Conservation (phyloP, 129 eudicot species). For the Helianthus tuberosus region DNA sequence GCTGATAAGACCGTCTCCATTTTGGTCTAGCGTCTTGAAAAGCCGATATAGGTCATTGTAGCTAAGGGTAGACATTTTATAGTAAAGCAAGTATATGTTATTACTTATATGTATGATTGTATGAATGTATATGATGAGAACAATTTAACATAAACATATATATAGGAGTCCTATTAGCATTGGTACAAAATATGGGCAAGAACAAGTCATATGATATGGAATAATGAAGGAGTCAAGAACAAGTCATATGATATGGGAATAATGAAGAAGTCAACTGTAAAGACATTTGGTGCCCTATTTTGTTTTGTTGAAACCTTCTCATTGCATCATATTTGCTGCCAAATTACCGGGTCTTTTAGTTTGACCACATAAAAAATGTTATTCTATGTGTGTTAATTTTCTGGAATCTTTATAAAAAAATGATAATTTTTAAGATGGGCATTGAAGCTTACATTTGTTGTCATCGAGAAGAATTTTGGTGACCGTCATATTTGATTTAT, state of each 20-base stretch:
- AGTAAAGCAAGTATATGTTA: background rate
- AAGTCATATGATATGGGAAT: constrained; percentile 10
- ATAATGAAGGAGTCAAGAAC: constrained; percentile 14
- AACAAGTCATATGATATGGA: constrained; percentile 22
- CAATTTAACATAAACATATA: background rate
- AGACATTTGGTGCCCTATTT: constrained; percentile 30
- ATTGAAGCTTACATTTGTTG: background rate
- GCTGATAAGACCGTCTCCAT: constrained; percentile 52
- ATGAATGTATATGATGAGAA: background rate
- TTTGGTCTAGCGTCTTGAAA: constrained; percentile 61
- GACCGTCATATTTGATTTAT: no score
- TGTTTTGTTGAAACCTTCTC: constrained; percentile 27
- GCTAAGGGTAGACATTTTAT: constrained; percentile 53
- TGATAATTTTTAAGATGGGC: background rate
- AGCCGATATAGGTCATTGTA: constrained; percentile 51
- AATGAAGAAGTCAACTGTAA: constrained; percentile 7
- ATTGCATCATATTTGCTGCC: constrained; percentile 1
- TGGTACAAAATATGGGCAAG: constrained; percentile 16
- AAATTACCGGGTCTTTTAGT: constrained; percentile 7
- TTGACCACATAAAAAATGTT: background rate
- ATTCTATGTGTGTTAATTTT: background rate
- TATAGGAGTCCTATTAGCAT: constrained; percentile 8
- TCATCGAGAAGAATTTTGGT: no score
- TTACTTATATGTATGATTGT: background rate
- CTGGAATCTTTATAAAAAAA: background rate